phyloP scores from a whole-genome alignment of 108 stramenopile genomes.

The Skeletonema costatum region DNA sequence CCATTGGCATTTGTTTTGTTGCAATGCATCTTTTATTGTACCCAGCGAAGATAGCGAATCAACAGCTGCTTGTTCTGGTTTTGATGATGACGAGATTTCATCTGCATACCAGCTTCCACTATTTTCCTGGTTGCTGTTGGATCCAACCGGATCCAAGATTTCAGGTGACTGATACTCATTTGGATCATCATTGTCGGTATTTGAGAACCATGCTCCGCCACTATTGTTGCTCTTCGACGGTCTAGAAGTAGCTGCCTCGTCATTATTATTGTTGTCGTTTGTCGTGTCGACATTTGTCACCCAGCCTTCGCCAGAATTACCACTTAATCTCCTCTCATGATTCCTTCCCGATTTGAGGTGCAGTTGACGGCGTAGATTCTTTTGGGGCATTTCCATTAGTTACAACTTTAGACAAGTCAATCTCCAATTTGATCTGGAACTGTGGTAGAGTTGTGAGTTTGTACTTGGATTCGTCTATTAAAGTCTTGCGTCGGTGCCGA shows the following conservation, averaged over 20 bases:
- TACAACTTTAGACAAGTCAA: constrained; percentile 24
- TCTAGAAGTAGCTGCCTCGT: not conserved
- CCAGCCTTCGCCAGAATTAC: not conserved
- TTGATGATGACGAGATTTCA: not conserved
- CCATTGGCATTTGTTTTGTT: constrained; percentile 4
- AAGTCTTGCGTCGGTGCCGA: not conserved
- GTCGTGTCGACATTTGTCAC: not conserved
- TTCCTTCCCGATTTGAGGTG: not conserved
- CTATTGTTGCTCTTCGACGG: not conserved
- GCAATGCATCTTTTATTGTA: constrained; percentile 9
- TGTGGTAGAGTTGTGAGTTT: constrained; percentile 30
- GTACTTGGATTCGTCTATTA: constrained; percentile 7
- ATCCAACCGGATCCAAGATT: not conserved
- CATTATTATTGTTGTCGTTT: not conserved
- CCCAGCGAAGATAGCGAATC: constrained; percentile 3
- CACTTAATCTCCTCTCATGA: not conserved
- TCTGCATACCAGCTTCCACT: constrained; percentile 1
- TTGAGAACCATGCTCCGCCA: not conserved
- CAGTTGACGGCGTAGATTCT: not conserved
- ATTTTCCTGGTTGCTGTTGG: not conserved
- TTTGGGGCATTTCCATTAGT: not conserved
- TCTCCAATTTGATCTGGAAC: constrained; percentile 20
- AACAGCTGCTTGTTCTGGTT: not conserved
- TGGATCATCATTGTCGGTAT: not conserved
- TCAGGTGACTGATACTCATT: not conserved